These are phyloP conservation scores for Ramichloridium luteum DNA, from an alignment of 2,329 filamentous ascomycete genomes.

Conservation along the genomic window DNA sequence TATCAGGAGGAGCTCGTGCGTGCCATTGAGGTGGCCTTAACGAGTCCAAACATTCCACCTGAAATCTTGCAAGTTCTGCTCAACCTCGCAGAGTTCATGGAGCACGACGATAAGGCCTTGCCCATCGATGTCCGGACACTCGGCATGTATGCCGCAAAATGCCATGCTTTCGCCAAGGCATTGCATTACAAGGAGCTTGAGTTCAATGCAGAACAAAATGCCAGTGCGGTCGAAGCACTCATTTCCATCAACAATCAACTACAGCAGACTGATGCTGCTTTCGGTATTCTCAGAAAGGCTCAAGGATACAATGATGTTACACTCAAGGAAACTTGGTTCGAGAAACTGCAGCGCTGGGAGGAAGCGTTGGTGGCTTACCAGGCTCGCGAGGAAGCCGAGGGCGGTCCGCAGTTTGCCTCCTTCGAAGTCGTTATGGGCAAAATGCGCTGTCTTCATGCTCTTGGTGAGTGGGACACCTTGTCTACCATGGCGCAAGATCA, in stretches of 20 bases:
- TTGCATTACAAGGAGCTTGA: slow-evolving; percentile 98
- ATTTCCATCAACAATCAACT: slow-evolving; percentile 99
- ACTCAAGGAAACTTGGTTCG: slow-evolving; percentile 96
- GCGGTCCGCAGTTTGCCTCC: slow-evolving; percentile 37
- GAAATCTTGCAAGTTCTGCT: slow-evolving; percentile 89
- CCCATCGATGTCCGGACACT: slow-evolving; percentile 94
- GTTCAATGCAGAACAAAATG: slow-evolving; percentile 94
- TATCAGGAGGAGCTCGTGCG: slow-evolving; percentile 94
- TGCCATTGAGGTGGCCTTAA: slow-evolving; percentile 90
- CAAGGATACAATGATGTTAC: slow-evolving; percentile 94
- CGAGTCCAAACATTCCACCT: slow-evolving; percentile 87
- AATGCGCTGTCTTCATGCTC: slow-evolving; percentile 93
- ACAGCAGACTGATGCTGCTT: slow-evolving; percentile 96
- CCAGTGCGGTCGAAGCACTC: slow-evolving; percentile 85
- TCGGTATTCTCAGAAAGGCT: slow-evolving; percentile 91
- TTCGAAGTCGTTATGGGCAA: slow-evolving; percentile 99
- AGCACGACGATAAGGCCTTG: slow-evolving; percentile 95
- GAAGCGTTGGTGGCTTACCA: slow-evolving; percentile 89
- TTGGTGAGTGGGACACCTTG: slow-evolving; percentile 93
- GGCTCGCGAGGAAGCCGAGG: slow-evolving; percentile 63
- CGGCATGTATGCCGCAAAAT: slow-evolving; percentile 88
- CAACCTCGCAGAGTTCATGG: slow-evolving; percentile 98
- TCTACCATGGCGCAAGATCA: slow-evolving; percentile 82
- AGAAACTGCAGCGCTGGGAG: slow-evolving; percentile 96
- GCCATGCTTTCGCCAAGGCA: slow-evolving; percentile 95